These are phyloP conservation scores for Tetrastigma voinierianum DNA, from an alignment of 164 flowering plant species.

Conservation along the genomic window DNA sequence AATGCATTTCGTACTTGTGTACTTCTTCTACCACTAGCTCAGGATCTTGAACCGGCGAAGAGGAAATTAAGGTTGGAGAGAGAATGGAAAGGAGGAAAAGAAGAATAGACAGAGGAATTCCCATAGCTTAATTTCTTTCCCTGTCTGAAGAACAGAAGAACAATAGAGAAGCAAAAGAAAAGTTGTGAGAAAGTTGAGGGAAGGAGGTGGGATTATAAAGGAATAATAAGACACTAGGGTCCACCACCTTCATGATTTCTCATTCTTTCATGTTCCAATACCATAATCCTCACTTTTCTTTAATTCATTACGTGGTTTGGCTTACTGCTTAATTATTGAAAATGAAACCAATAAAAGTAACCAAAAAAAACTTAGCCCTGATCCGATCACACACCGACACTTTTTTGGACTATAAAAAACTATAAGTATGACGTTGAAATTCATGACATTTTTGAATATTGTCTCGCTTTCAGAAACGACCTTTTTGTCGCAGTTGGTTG, in stretches of 20 bases:
- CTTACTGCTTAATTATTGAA: too few species aligned
- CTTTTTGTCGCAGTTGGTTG: too few species aligned
- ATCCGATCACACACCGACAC: too few species aligned
- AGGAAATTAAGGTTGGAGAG: constrained; percentile 21
- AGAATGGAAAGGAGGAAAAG: constrained; percentile 10
- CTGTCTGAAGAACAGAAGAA: background rate
- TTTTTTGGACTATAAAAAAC: too few species aligned
- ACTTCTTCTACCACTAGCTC: constrained; percentile 45
- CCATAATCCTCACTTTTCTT: background rate
- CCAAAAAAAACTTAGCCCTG: too few species aligned
- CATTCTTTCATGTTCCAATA: background rate
- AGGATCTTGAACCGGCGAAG: constrained; percentile 46
- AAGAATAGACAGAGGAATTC: constrained; percentile 4
- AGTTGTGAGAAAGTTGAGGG: background rate
- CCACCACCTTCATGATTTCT: constrained; percentile 5
- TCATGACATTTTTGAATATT: too few species aligned
- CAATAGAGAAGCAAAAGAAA: background rate
- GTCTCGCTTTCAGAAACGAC: too few species aligned
- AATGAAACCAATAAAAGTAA: too few species aligned
- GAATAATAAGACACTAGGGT: background rate
- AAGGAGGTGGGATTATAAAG: constrained; percentile 1
- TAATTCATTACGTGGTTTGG: too few species aligned
- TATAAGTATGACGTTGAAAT: too few species aligned
- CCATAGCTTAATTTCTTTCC: constrained; percentile 6
- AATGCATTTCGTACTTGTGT: constrained; percentile 22